Conservation (phyloP, 208 protist species). For the Acanthamoeba culbertsoni region DNA sequence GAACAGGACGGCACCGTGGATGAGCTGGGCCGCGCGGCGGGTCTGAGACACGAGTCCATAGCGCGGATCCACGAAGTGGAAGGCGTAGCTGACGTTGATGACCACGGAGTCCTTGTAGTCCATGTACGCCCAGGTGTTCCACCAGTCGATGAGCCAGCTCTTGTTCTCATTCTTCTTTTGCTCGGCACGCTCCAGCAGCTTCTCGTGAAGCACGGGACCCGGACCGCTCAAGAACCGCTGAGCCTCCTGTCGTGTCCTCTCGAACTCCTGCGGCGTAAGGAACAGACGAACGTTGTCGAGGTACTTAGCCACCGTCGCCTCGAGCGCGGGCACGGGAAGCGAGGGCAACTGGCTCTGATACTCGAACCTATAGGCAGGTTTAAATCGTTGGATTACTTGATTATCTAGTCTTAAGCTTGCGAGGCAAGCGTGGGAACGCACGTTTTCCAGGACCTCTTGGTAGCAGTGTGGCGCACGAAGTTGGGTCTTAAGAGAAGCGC, state of each 20-base stretch:
- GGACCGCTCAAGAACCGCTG: neutral
- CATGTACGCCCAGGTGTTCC: slow-evolving; percentile 44
- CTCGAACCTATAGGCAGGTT: neutral
- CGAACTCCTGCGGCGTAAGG: neutral
- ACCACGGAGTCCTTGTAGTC: slow-evolving; percentile 30
- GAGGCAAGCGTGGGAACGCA: neutral
- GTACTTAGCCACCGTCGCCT: slow-evolving; percentile 17
- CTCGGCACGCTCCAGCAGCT: neutral
- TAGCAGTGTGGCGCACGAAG: neutral
- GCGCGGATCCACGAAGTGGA: neutral
- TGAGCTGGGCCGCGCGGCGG: neutral
- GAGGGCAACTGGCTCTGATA: neutral
- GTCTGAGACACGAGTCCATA: neutral
- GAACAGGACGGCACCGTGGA: slow-evolving; percentile 18
- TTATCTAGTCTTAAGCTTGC: neutral
- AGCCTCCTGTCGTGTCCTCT: neutral
- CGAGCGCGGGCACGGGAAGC: neutral
- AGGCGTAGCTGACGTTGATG: slow-evolving; percentile 42
- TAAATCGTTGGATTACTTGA: neutral
- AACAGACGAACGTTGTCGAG: neutral
- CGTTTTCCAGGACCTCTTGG: neutral
- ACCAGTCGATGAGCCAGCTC: slow-evolving; percentile 40
- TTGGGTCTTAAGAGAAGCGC: neutral
- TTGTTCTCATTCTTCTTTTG: neutral
- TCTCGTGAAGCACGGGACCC: neutral